Evolutionary conservation across 331 rosid species (phyloP), one percentile per base, ranked within the genome.

Genomic region (Malus hybrid): DNA sequence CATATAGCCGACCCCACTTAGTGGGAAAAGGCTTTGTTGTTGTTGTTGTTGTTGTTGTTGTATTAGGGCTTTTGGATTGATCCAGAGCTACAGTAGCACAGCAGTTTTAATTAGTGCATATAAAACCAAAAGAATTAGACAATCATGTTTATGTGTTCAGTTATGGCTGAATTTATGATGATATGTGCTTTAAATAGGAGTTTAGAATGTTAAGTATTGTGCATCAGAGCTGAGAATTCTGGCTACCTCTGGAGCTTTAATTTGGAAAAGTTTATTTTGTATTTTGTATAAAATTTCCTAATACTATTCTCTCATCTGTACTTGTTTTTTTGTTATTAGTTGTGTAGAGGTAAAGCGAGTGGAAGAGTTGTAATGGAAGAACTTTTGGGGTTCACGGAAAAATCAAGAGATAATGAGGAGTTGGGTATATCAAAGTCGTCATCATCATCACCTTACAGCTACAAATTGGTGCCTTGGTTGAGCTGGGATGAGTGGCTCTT

Each of bases 401-500:
- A 71, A 7, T 61, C 63, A 0, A 19, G 7, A 18, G 74, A 71
- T 55, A 74, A 78, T 3, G 76, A 83, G 42, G 76, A 77, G 29
- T 27, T 19, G 27, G 77, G 63, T 57, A 48, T 54, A 27, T 72
- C 72, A 20, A 18, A 20, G 27, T 13, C 15, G 15, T 32, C 15
- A 3, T 67, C 79, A 52, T 52, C 57, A 16, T 52, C 57, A 52
- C 19, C 20, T 27, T 34, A 19, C 70, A 70, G 78, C 57, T 56
- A 46, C 71, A 81, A 77, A 81, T 52, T 76, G 75, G 85, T 81
- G 69, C 72, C 85, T 1, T 81, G 85, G 85, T 67, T 81, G 77
- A 82, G 83, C 69, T 95, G 99, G 98, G 84, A 82, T 34, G 98
- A 95, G 65, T 95, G 99, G 99, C 78, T 82, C 71, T 85, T 88